Evolutionary conservation across 495 filamentous ascomycete species (phyloP).

Genomic region (Aspergillus heteromorphus): DNA sequence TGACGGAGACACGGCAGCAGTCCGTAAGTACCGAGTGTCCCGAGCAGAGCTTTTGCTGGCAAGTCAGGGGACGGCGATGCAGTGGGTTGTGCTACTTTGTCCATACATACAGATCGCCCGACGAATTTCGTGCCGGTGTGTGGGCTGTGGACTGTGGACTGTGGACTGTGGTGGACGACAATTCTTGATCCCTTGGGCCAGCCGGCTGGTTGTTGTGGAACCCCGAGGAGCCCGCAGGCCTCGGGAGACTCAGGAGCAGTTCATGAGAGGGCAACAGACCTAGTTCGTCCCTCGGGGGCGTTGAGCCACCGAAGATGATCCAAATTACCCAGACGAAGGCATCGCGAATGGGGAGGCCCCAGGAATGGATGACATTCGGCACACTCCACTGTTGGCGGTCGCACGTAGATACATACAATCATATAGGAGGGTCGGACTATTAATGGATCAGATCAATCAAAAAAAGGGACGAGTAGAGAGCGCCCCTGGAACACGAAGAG

Average conservation of each 20-base stretch:
- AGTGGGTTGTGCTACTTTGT: no score
- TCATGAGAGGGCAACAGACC: background rate
- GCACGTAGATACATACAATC: background rate
- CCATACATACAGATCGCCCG: no score
- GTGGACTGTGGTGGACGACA: background rate
- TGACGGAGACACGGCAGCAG: background rate
- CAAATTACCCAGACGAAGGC: background rate
- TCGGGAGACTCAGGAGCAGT: background rate
- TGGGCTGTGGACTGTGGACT: background rate
- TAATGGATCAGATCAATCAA: background rate
- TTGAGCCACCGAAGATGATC: background rate
- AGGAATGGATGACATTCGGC: background rate
- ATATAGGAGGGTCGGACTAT: background rate
- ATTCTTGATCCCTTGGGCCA: background rate
- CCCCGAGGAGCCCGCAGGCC: background rate
- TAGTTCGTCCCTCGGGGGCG: background rate
- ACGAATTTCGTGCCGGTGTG: no score
- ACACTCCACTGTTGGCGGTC: background rate
- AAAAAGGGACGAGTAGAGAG: background rate
- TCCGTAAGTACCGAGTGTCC: background rate
- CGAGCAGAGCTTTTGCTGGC: background rate
- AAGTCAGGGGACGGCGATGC: background rate
- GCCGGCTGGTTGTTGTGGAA: conserved; percentile 1
- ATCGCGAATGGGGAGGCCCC: background rate
- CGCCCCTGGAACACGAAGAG: background rate